Evolutionary conservation across 805 yeast genomes (phyloP).

Genomic region (Schwanniomyces pseudopolymorphus): DNA sequence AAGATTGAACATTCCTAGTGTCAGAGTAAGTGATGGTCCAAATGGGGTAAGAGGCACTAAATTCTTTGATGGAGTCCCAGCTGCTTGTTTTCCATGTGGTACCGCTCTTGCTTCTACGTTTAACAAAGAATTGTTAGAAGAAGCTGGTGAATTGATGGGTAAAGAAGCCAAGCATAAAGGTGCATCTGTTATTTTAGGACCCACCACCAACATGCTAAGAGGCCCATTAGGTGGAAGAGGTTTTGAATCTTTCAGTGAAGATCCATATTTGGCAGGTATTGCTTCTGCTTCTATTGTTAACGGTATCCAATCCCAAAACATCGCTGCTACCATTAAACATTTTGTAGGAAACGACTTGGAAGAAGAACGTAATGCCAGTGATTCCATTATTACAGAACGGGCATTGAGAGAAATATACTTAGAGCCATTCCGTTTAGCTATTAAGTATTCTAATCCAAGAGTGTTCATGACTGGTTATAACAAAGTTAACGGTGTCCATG

Average conservation of each 20-base stretch:
- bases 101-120: constrained; percentile 32
- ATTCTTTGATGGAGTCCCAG: constrained; percentile 24
- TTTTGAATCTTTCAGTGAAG: constrained; percentile 33
- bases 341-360: constrained; percentile 33
- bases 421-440: constrained; percentile 33
- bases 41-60: constrained; percentile 34
- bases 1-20: constrained; percentile 42
- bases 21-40: constrained; percentile 42
- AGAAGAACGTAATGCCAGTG: constrained; percentile 25
- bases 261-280: constrained; percentile 30
- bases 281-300: constrained; percentile 24
- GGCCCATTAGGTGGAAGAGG: constrained; percentile 37
- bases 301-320: constrained; percentile 16
- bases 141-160: constrained; percentile 31
- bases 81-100: constrained; percentile 36
- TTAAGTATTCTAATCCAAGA: constrained; percentile 25
- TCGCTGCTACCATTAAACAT: constrained; percentile 33
- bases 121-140: constrained; percentile 21
- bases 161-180: constrained; percentile 29
- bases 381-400: constrained; percentile 28
- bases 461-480: constrained; percentile 33
- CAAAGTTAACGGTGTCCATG: constrained; percentile 31
- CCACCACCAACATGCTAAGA: constrained; percentile 32
- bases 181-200: constrained; percentile 30
- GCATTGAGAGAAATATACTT: constrained; percentile 32